A percentile compares a stretch with the other conserved stretches of the same genome.
Conservation (phyloP, 2,329 filamentous ascomycete genomes). For the Blastomyces parvus region DNA sequence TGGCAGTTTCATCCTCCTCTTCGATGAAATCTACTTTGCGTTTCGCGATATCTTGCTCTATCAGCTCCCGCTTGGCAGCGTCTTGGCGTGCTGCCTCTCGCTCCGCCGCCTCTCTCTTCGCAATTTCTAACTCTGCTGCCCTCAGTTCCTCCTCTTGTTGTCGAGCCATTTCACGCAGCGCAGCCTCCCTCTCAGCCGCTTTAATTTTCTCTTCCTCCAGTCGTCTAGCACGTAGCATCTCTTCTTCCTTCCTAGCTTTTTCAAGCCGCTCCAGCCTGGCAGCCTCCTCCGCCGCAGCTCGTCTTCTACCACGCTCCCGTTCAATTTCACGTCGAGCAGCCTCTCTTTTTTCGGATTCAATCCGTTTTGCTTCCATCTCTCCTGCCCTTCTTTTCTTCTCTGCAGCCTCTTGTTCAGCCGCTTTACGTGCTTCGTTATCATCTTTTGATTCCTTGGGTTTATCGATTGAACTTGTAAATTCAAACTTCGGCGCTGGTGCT, state of each 20-base stretch:
- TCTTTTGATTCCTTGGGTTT: slow-evolving; percentile 1
- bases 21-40: slow-evolving; percentile 12
- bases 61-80: slow-evolving; percentile 11
- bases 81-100: slow-evolving; percentile 1
- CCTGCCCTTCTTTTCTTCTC: slow-evolving; percentile 12
- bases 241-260: slow-evolving; percentile 10
- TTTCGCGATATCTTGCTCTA: slow-evolving; percentile 16
- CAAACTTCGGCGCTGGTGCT: background rate
- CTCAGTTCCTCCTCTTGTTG: slow-evolving; percentile 12
- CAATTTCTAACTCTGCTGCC: slow-evolving; percentile 10
- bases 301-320: slow-evolving; percentile 4
- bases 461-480: background rate
- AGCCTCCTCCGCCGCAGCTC: slow-evolving; percentile 11
- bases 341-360: slow-evolving; percentile 11
- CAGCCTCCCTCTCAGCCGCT: slow-evolving; percentile 13
- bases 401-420: slow-evolving; percentile 6
- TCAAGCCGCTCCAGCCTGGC: slow-evolving; percentile 11
- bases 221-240: background rate
- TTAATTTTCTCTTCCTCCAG: slow-evolving; percentile 9
- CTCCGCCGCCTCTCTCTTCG: slow-evolving; percentile 7
- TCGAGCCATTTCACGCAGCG: slow-evolving; percentile 14
- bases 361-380: slow-evolving; percentile 8
- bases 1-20: slow-evolving; percentile 8
- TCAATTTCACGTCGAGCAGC: slow-evolving; percentile 6
- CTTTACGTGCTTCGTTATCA: slow-evolving; percentile 8